phyloP scores from a whole-genome alignment of 1,284 basidiomycete genomes.

The Rhodotorula sp. region DNA sequence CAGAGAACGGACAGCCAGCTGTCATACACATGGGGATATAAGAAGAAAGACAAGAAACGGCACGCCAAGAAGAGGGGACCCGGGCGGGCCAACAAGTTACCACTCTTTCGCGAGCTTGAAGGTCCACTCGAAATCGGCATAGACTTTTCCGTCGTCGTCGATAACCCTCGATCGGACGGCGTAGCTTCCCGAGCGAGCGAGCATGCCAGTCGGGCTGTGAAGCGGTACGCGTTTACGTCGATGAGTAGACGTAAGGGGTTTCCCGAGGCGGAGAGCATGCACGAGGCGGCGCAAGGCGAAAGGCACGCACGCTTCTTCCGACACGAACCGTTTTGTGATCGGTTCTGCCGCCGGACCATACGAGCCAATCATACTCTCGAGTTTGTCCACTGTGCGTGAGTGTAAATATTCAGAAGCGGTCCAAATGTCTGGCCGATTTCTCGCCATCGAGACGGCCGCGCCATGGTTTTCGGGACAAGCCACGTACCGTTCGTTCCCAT shows the following conservation, averaged over 20 bases:
- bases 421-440: no score
- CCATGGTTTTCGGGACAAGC: conserved; percentile 41
- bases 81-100: conserved; percentile 43
- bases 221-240: no score
- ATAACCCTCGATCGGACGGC: conserved; percentile 71
- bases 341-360: conserved; percentile 65
- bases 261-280: background rate
- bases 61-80: no score
- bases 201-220: conserved; percentile 67
- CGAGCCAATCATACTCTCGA: conserved; percentile 87
- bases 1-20: no score
- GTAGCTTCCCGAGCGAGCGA: conserved; percentile 75
- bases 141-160: conserved; percentile 75
- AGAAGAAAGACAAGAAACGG: no score
- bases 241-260: background rate
- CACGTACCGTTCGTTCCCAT: conserved; percentile 55
- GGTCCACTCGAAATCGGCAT: conserved; percentile 70
- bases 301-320: conserved; percentile 45
- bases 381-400: conserved; percentile 70
- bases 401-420: no score
- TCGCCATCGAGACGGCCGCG: conserved; percentile 34
- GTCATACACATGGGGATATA: no score
- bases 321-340: conserved; percentile 51
- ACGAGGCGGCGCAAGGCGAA: background rate
- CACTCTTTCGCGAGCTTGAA: conserved; percentile 82